A percentile compares a stretch with the other conserved stretches of the same genome.
phyloP scores from a whole-genome alignment of 768 basidiomycete genomes.

The Psilocybe subaeruginosa region DNA sequence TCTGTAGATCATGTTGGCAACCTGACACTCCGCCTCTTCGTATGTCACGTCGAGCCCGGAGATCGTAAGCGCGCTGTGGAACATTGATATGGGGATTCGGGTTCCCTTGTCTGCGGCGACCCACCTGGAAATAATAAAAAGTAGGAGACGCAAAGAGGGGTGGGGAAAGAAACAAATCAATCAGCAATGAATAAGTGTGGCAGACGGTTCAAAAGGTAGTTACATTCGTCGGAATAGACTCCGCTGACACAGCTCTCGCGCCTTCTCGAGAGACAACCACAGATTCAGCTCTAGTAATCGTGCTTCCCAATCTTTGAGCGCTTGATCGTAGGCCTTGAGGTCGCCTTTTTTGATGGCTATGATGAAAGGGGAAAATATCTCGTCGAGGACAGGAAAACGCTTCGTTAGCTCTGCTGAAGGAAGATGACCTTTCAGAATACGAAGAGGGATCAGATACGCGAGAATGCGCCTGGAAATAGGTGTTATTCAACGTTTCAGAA shows the following conservation, averaged over 20 bases:
- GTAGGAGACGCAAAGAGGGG: slow-evolving; percentile 1
- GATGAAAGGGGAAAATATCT: slow-evolving; percentile 83
- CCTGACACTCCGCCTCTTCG: slow-evolving; percentile 91
- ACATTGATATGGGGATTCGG: slow-evolving; percentile 80
- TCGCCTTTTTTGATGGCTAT: slow-evolving; percentile 78
- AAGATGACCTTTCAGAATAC: slow-evolving; percentile 84
- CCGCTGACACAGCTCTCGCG: slow-evolving; percentile 84
- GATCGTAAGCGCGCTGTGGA: slow-evolving; percentile 74
- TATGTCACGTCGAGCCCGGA: slow-evolving; percentile 69
- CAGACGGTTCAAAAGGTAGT: slow-evolving; percentile 27
- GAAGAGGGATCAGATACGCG: slow-evolving; percentile 88
- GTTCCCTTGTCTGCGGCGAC: slow-evolving; percentile 71
- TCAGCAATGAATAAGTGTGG: neutral
- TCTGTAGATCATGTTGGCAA: slow-evolving; percentile 95
- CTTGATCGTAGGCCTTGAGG: slow-evolving; percentile 76
- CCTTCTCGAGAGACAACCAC: slow-evolving; percentile 86
- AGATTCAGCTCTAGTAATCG: slow-evolving; percentile 85
- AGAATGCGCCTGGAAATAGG: slow-evolving; percentile 72
- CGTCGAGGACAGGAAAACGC: slow-evolving; percentile 71
- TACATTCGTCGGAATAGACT: slow-evolving; percentile 81
- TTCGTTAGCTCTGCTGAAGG: slow-evolving; percentile 73
- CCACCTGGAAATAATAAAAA: slow-evolving; percentile 58
- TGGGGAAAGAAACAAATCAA: neutral
- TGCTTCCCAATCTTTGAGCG: slow-evolving; percentile 71
- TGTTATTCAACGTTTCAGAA: neutral